Evolutionary conservation across 1,139 yeast species (phyloP).

Genomic region (Pichia cactophila): DNA sequence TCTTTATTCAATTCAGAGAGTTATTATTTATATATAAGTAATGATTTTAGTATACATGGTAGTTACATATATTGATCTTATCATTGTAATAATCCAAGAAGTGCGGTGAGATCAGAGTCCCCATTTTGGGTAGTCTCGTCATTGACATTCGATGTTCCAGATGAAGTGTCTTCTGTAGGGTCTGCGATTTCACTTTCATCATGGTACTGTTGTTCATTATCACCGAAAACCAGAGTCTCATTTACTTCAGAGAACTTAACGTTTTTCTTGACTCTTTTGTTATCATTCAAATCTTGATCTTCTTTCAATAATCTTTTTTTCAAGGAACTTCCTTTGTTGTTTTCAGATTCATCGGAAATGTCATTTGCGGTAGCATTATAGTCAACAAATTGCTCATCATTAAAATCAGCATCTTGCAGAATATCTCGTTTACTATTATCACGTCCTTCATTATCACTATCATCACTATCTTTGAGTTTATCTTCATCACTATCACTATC

Average conservation of each 20-base stretch:
- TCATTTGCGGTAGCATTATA: not conserved
- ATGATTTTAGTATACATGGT: not conserved
- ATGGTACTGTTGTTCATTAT: conserved; percentile 2
- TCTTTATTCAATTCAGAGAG: not conserved
- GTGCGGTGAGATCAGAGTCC: not conserved
- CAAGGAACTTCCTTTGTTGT: not conserved
- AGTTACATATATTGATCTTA: not conserved
- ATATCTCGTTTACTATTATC: conserved; percentile 1
- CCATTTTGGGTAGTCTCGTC: not conserved
- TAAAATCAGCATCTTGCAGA: not conserved
- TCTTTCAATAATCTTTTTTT: conserved; percentile 5
- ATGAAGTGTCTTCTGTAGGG: not conserved
- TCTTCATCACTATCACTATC: conserved; percentile 26
- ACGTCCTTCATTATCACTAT: conserved; percentile 2
- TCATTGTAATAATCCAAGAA: not conserved
- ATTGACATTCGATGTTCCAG: not conserved
- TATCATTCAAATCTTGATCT: not conserved
- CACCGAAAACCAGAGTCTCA: conserved; percentile 6
- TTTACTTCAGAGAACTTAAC: conserved; percentile 9
- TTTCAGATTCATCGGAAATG: not conserved
- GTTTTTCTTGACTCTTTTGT: conserved; percentile 1
- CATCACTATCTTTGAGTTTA: not conserved
- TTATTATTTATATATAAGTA: too few relatives aligned
- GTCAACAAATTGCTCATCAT: not conserved
- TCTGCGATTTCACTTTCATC: not conserved